Base-by-base conservation (phyloP, 257 asterid species). In the Buddleja alternifolia region DNA sequence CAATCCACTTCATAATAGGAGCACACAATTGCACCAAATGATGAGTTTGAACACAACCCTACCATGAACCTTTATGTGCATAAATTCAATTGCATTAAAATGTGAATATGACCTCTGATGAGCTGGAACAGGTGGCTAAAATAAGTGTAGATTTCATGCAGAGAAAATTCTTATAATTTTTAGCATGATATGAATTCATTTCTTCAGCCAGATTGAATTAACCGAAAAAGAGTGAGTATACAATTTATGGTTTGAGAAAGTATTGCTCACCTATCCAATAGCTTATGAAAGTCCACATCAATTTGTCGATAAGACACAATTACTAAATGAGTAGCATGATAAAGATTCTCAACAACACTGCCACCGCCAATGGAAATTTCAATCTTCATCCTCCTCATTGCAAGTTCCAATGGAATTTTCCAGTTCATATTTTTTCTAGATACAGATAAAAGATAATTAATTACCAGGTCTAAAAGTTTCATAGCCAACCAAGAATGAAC, bases 291-390 rank as follows among this genome's bases (percentile, higher is more conserved):
- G 75, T 88, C 88, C 73, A 87, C 64, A 66, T 58, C 70, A 15
- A 61, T 37, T 63, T 60, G 84, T 20, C 86, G 86, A 55, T 53
- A 16, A 66, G 84, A 81, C 63, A 90, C 71, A 50, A 90, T 72
- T 12, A 93, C 89, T 41, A 87, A 65, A 83, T 93, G 99, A 48
- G 97, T 88, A 67, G 93, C 96, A 76, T 77, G 77, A 73, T 79
- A 76, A 75, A 87, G 85, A 72, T 77, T 62, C 46, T 80, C 85
- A 21, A 79, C 60, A 47, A 88, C 82, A 67, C 59, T 71, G 67
- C 99, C 99, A 74, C 99, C 99, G 19, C 86, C 82, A 72, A 40
- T 71, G 65, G 86, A 83, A 81, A 93, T 80, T 74, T 81, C 94
- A 78, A 84, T 66, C 82, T 84, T 93, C 99, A 93, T 81, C 76